These are phyloP conservation scores for Aspergillus sp. DNA, from an alignment of 2,329 filamentous ascomycete species.

Conservation along the genomic window DNA sequence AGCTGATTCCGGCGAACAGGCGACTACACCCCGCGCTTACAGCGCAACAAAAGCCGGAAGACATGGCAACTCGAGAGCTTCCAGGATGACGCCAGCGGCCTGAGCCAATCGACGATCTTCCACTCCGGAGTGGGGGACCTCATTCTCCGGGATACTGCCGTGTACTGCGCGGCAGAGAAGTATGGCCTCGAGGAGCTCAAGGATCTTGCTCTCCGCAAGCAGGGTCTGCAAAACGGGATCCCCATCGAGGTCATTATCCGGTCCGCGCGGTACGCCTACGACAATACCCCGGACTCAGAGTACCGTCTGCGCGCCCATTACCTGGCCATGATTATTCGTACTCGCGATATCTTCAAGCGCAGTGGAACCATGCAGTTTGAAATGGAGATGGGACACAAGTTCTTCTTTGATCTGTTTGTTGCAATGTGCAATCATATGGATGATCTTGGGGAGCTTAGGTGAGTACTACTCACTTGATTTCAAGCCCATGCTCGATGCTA, in stretches of 20 bases:
- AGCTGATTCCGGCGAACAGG: conserved; percentile 34
- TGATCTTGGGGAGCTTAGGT: conserved; percentile 87
- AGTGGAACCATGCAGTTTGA: conserved; percentile 98
- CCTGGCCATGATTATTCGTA: conserved; percentile 94
- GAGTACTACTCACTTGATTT: conserved; percentile 42
- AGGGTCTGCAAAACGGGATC: conserved; percentile 90
- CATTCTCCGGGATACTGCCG: conserved; percentile 86
- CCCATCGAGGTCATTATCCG: conserved; percentile 89
- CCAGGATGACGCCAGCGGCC: conserved; percentile 61
- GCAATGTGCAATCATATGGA: conserved; percentile 98
- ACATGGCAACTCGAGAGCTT: conserved; percentile 87
- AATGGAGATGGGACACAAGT: conserved; percentile 92
- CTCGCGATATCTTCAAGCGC: conserved; percentile 95
- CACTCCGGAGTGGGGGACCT: conserved; percentile 74
- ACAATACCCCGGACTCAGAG: conserved; percentile 91
- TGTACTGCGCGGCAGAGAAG: conserved; percentile 90
- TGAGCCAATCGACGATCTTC: conserved; percentile 76
- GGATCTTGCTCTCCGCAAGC: conserved; percentile 87
- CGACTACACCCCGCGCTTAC: conserved; percentile 88
- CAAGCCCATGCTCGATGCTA: not conserved
- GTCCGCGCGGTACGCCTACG: conserved; percentile 93
- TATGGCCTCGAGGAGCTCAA: conserved; percentile 94
- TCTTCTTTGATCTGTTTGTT: conserved; percentile 98
- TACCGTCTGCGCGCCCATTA: conserved; percentile 94
- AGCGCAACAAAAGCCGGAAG: conserved; percentile 83